Base-by-base conservation (phyloP, 257 asterid species). In the Nicotiana paniculata region DNA sequence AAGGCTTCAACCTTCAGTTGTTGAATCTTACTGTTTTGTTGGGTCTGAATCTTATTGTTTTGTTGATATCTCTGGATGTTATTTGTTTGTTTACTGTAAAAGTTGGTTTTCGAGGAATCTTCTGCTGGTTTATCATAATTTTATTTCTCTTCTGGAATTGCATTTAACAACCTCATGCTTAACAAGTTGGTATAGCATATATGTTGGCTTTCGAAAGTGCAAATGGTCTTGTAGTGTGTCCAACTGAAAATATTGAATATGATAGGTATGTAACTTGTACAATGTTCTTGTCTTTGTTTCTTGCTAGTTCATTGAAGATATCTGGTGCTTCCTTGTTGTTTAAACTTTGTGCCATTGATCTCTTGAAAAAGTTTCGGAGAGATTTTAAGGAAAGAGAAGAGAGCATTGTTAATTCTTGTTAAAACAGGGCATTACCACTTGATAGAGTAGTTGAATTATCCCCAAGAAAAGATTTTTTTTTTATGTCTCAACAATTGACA, bases 111-210 rank as follows among this genome's bases (percentile, higher is more conserved):
- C 24, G 24, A 21, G 24, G 24, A 21, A 21, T 21, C 24, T 21
- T 21, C 24, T 21, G 24, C 24, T 21, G 24, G 24, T 21, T 21
- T 21, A 21, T 21, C 24, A 21, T 21, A 21, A 21, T 21, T 26
- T 48, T 43, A 26, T 74, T 74, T 74, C 24, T 48, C 79, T 46
- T 74, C 9, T 74, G 62, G 62, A 74, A 7, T 74, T 48, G 53
- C 62, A 24, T 13, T 74, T 74, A 6, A 26, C 62, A 74, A 24
- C 26, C 24, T 74, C 80, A 58, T 81, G 79, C 75, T 87, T 86
- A 78, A 89, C 90, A 96, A 98, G 99, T 94, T 79, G 99, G 99
- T n/a, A 87, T 94, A 85, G 97, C 99, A 4, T 96, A 94, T 88
- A 87, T 96, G 65, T 85, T 96, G 94, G 99, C 99, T 80, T 93